Percentiles rank a stretch among this genome's conserved stretches.
Evolutionary conservation across 1,139 yeast species (phyloP).

Genomic region (Meyerozyma smithsonii): DNA sequence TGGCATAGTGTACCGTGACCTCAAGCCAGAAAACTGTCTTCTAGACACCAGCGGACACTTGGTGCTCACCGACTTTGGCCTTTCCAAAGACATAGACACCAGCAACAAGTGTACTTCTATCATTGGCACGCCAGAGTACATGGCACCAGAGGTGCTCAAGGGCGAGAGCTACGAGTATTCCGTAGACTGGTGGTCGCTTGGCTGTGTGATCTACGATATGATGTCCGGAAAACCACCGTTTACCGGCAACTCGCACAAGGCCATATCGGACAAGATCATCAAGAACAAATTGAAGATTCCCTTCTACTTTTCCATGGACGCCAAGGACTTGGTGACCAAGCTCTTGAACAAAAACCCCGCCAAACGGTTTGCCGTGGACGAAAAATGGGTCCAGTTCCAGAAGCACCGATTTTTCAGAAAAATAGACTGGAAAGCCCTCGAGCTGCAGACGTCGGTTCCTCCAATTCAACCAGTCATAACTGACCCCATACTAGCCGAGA

Average conservation of each 20-base stretch:
- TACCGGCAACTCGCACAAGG: conserved; percentile 12
- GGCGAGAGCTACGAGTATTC: conserved; percentile 28
- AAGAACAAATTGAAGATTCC: conserved; percentile 11
- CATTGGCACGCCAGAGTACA: conserved; percentile 23
- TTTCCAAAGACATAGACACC: conserved; percentile 11
- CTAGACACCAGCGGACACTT: conserved; percentile 12
- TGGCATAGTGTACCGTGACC: conserved; percentile 14
- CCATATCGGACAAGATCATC: conserved; percentile 12
- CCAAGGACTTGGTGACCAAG: conserved; percentile 11
- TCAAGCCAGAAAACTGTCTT: conserved; percentile 15
- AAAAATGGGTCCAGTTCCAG: conserved; percentile 16
- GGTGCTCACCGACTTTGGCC: conserved; percentile 15
- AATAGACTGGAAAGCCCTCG: conserved; percentile 24
- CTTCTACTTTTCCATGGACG: conserved; percentile 12
- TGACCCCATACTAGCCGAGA: conserved; percentile 32
- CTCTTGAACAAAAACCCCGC: conserved; percentile 12
- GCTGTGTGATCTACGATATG: conserved; percentile 23
- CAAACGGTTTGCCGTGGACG: conserved; percentile 12
- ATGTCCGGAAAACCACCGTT: conserved; percentile 16
- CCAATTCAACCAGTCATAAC: conserved; percentile 32
- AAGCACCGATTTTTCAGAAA: conserved; percentile 30
- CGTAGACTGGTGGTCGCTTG: conserved; percentile 38
- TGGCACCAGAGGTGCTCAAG: conserved; percentile 34
- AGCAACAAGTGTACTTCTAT: conserved; percentile 12
- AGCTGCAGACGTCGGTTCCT: conserved; percentile 19